Percentiles rank a stretch among this genome's conserved stretches.
Conservation (phyloP, 805 yeast species). For the Tetrapisispora taiwanensis region DNA sequence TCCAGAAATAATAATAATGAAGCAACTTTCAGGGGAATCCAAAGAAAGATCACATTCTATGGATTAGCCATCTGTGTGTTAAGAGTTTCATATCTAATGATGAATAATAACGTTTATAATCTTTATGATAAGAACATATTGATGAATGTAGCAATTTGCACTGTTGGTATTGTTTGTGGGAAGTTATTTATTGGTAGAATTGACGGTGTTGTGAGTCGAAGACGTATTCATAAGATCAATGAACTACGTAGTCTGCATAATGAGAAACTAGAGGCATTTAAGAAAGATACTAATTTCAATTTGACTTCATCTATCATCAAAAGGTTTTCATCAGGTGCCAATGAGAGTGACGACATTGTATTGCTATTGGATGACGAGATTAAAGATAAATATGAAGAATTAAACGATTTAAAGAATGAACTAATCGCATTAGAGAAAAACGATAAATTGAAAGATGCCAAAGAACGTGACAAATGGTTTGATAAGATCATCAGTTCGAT, state of each 20-base stretch:
- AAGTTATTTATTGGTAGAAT: background rate
- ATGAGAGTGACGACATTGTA: conserved; percentile 37
- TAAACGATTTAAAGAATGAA: conserved; percentile 31
- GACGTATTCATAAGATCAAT: conserved; percentile 17
- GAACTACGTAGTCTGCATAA: conserved; percentile 37
- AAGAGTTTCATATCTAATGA: background rate
- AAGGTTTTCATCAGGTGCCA: conserved; percentile 48
- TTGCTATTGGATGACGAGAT: conserved; percentile 37
- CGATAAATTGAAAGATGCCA: conserved; percentile 10
- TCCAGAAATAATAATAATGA: conserved; percentile 14
- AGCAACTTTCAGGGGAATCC: conserved; percentile 9
- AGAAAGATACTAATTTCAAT: conserved; percentile 62
- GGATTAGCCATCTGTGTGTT: conserved; percentile 10
- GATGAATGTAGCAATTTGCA: background rate
- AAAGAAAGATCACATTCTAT: conserved; percentile 12
- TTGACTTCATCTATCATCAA: conserved; percentile 64
- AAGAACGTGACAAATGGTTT: conserved; percentile 27
- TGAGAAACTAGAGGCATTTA: conserved; percentile 53
- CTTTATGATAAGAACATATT: background rate
- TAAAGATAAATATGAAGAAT: conserved; percentile 30
- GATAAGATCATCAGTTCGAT: conserved; percentile 24
- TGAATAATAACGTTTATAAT: background rate
- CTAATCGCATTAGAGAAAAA: conserved; percentile 12
- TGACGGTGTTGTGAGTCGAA: background rate
- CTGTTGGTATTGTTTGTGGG: background rate